Conservation (phyloP, 345 rosid genomes). For the Populus davidiana region DNA sequence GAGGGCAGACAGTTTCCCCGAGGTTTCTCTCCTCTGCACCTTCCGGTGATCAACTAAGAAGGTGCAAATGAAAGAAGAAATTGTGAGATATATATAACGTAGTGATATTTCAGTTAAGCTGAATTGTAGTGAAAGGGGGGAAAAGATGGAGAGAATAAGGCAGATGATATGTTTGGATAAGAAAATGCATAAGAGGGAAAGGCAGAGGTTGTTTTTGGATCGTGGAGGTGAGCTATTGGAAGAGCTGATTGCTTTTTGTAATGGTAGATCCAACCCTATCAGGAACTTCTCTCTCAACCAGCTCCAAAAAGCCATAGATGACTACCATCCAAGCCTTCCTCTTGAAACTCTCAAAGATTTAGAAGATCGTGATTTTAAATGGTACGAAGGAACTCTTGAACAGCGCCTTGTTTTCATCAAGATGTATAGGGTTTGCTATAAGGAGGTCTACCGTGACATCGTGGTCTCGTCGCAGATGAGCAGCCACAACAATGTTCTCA, state of each 20-base stretch:
- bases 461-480: constrained; percentile 3
- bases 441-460: not conserved
- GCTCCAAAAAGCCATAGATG: constrained; percentile 11
- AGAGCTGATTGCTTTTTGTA: not conserved
- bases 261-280: constrained; percentile 16
- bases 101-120: no score
- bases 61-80: no score
- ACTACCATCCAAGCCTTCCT: not conserved
- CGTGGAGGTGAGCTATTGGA: not conserved
- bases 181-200: no score
- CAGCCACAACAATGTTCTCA: not conserved
- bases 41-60: no score
- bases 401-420: constrained; percentile 4
- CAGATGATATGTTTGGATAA: no score
- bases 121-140: no score
- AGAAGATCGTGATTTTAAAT: rapidly evolving
- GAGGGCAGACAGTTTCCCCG: no score
- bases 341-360: not conserved
- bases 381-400: not conserved
- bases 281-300: constrained; percentile 14
- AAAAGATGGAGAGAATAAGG: no score
- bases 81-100: no score
- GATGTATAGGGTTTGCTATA: not conserved
- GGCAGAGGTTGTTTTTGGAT: no score
- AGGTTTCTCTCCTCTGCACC: no score